Base-by-base conservation (phyloP, 352 stramenopile species). In the Phytopythium aichiense region DNA sequence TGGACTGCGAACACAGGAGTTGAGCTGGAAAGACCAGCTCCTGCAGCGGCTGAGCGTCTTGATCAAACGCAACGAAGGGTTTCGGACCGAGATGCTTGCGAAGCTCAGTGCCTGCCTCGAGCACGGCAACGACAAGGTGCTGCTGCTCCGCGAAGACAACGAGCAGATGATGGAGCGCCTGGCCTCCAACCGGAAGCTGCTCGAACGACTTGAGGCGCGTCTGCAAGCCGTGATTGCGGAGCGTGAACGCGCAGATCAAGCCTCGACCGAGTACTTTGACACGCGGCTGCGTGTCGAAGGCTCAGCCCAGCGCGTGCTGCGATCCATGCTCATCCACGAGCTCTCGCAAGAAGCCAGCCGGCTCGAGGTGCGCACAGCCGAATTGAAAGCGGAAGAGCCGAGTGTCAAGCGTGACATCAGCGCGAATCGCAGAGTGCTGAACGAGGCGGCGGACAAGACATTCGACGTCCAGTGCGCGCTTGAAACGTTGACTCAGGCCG, bases 41-140 rank as follows among this genome's bases (percentile, higher is more conserved):
- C 65, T 91, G 15, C 82, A 91, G 57, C 82, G 77, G 11, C 33
- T 91, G 22, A 87, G 78, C 38, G 73, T 88, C 20, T 60, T 88
- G 7, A 84, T 89, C 63, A 84, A 91, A 65, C 76, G 82, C 18
- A 91, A 91, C 38, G 80, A 87, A 60, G 72, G 65, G 1, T 89
- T 91, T 58, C 73, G 76, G 1, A 40, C 56, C 1, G 80, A 89
- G 55, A 64, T 79, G 50, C 53, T 87, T 0, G 20, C 6, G 7
- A 88, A 79, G 52, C 67, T 91, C 0, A 18, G 31, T 3, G 9
- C 55, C 1, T 80, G 76, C 23, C 57, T 55, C 9, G 78, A 88
- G 9, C 63, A 71, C 18, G 80, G 82, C 11, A 88, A 88, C 46
- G 82, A 90, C 35, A 65, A 80, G 38, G 67, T 89, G 35, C 61